Evolutionary conservation across 2,329 filamentous ascomycete species (phyloP), one percentile per base, ranked within the genome.

Genomic region (Boeremia exigua): DNA sequence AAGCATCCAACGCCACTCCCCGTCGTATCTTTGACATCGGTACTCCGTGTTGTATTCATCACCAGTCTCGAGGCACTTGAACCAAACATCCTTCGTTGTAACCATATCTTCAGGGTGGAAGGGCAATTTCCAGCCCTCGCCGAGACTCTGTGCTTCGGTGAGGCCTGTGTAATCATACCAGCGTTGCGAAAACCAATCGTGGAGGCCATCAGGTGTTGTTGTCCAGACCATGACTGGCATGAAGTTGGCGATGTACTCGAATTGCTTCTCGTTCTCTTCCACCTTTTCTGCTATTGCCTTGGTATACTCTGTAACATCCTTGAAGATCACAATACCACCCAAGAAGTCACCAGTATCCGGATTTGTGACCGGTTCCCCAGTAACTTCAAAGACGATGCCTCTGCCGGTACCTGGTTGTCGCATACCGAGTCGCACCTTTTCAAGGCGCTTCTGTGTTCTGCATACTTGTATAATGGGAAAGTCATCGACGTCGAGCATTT

Each of bases 151-250:
- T 39, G 88, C 84, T 9, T 81, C 79, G 0, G 81, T 82, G 23
- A 92, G 74, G 0, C 90, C 72, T 10, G 90, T 93, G 65, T 90
- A 93, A n/a, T 85, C 83, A 66, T 90, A 91, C 88, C 90, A 94
- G n/a, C 87, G 80, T 42, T 85, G 84, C 55, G 89, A 90, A 73
- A 88, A 93, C 75, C 91, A 93, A 65, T 93, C 89, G 62, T 86
- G 82, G 25, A 78, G 64, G 0, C 90, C 90, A 14, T 88, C 83
- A 0, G 88, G 81, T 0, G 77, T 86, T 0, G 89, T 85, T 0
- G 88, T 92, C 89, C 90, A 94, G 5, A 93, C 86, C 75, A 83
- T 77, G 39, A 77, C 72, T 1, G 78, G 78, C 49, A 80, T 77
- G 62, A 79, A 88, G 60, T 93, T 90, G 61, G 88, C 90, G 44